Base-by-base conservation (phyloP, 192 early-diverging fungal species). In the Geranomyces variabilis region DNA sequence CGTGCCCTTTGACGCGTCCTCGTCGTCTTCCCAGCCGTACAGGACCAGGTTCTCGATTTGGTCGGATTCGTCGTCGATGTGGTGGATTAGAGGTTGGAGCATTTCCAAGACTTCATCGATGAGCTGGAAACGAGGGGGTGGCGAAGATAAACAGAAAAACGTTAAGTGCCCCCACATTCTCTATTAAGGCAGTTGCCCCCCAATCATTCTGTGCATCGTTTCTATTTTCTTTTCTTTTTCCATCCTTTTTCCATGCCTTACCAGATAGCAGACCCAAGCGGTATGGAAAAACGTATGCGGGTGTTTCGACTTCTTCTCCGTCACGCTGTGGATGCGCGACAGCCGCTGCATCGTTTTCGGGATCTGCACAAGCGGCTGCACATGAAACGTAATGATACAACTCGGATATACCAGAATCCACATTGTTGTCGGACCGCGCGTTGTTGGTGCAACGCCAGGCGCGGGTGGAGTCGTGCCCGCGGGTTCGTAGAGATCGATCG, bases 11-110 rank as follows among this genome's bases (percentile, higher is more conserved):
- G 13, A 17, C 0, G 46, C 30, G 17, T 70, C 45, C 17, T 62
- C 69, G 6, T 58, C 34, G 28, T 70, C 69, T 47, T 70, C 59
- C 69, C 69, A 70, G 15, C 24, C 44, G 69, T 70, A 60, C 17
- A 70, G 69, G 7, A 70, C 57, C 7, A 62, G 69, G 17, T 70
- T 44, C 12, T 58, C 55, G 26, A 70, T 60, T 46, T 70, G 36
- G 41, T 70, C 69, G 28, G 63, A 17, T 34, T 67, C 65, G 31
- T 31, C 26, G 10, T 67, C 57, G 41, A 70, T 24, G 41, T 36
- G 36, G 34, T 61, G 68, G 1, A 61, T 60, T 12, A 70, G 33
- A 7, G 57, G 56, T 19, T 61, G 33, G 19, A 70, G 41, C 13
- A 13, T 28, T 30, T 60, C 36, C 7, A 70, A 55, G 22, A 70